These are phyloP conservation scores for Tolypocladium tropicale DNA, from an alignment of 2,329 filamentous ascomycete species.

Conservation along the genomic window DNA sequence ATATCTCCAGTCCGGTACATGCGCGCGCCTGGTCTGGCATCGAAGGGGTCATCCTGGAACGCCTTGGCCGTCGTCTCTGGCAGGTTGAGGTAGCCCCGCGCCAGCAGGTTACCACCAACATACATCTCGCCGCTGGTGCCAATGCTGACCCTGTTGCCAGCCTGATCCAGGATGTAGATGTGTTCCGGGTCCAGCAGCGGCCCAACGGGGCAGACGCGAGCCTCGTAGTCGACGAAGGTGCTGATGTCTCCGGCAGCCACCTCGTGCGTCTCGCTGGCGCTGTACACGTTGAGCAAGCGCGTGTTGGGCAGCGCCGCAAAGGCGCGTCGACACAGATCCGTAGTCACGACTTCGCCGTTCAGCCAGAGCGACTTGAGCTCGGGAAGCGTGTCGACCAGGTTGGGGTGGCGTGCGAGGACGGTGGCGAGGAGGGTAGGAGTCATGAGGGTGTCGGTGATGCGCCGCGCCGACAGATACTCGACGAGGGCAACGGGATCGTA, in stretches of 20 bases:
- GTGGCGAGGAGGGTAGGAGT: conserved; percentile 70
- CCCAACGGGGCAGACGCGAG: conserved; percentile 63
- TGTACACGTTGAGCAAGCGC: conserved; percentile 70
- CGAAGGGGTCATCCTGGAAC: conserved; percentile 58
- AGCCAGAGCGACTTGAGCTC: conserved; percentile 64
- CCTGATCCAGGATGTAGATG: conserved; percentile 63
- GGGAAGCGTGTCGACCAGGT: conserved; percentile 53
- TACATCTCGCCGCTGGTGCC: conserved; percentile 64
- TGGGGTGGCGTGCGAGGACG: conserved; percentile 58
- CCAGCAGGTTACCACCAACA: conserved; percentile 63
- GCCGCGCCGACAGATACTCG: conserved; percentile 53
- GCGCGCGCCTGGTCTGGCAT: conserved; percentile 44
- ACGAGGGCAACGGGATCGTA: conserved; percentile 69
- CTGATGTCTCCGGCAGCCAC: conserved; percentile 67
- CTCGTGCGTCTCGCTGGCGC: conserved; percentile 73
- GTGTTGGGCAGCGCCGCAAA: conserved; percentile 57
- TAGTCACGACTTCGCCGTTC: conserved; percentile 74
- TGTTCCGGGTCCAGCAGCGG: conserved; percentile 56
- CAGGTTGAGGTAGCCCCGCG: conserved; percentile 69
- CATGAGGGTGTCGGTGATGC: conserved; percentile 73
- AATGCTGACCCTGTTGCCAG: conserved; percentile 49
- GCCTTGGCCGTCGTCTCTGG: conserved; percentile 66
- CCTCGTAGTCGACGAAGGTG: conserved; percentile 52
- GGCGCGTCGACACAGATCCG: conserved; percentile 61
- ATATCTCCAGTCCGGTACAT: conserved; percentile 70